These are phyloP conservation scores for Chaetomium globosum DNA, from an alignment of 2,329 filamentous ascomycete species.

Conservation along the genomic window DNA sequence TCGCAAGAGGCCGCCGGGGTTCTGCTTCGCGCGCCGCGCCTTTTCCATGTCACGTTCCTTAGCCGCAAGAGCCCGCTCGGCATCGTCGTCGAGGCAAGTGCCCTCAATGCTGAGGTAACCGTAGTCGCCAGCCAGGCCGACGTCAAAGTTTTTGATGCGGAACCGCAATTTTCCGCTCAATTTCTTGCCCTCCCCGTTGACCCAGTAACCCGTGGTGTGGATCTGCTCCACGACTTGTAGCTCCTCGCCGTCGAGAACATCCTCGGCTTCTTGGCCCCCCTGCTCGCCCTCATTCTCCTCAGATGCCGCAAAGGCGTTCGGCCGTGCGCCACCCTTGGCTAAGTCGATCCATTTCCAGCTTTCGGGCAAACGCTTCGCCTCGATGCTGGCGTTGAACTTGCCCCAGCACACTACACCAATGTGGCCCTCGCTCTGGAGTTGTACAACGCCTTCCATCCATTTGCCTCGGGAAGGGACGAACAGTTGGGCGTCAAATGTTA, in stretches of 20 bases:
- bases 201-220: constrained; percentile 71
- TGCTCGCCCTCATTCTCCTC: constrained; percentile 33
- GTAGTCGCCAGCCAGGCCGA: constrained; percentile 71
- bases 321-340: constrained; percentile 47
- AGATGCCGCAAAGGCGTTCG: constrained; percentile 24
- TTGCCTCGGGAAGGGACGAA: constrained; percentile 76
- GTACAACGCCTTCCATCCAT: constrained; percentile 77
- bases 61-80: constrained; percentile 63
- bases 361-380: constrained; percentile 71
- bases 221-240: constrained; percentile 57
- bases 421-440: constrained; percentile 85
- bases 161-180: constrained; percentile 74
- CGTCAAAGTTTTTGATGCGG: constrained; percentile 82
- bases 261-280: constrained; percentile 39
- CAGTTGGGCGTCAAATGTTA: constrained; percentile 82
- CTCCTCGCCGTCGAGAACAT: constrained; percentile 45
- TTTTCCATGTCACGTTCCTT: constrained; percentile 52
- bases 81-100: constrained; percentile 73
- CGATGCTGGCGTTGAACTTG: constrained; percentile 87
- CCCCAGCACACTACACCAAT: constrained; percentile 88
- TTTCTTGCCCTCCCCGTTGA: constrained; percentile 68
- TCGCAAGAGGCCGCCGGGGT: constrained; percentile 39
- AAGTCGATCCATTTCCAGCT: constrained; percentile 80
- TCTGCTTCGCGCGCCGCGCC: constrained; percentile 45
- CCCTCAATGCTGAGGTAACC: constrained; percentile 86